Base-by-base conservation (phyloP, 176 grass and related monocot species). In the Cenchrus fungigraminus region DNA sequence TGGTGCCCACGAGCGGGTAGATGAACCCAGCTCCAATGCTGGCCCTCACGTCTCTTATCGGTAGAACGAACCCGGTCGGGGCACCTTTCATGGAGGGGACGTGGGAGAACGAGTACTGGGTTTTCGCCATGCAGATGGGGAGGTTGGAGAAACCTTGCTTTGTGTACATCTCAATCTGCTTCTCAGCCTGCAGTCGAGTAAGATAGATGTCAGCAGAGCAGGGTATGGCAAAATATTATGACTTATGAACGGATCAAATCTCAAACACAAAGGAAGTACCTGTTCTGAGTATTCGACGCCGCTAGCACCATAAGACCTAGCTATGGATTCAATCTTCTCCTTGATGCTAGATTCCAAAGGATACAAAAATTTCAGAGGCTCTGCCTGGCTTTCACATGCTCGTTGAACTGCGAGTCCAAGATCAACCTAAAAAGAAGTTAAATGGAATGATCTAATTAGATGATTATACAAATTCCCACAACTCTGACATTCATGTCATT, bases 71-170 rank as follows among this genome's bases (percentile, higher is more conserved):
- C 28, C 42, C 94, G 0, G 79, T 74, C 0, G 97, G 97, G 1
- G 88, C 91, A 0, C 96, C 96, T 68, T 98, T 95, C 74, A 92
- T 81, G 54, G 97, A 96, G 4, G 94, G 83, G 51, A 96, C 76
- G 47, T 96, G 97, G 0, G 97, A 94, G 77, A 99, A 99, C 2
- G 97, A 99, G 84, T 99, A 99, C 62, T 99, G 93, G 46, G 93
- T 99, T 75, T 99, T 99, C 0, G 97, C 94, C 97, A 99, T 96
- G 84, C 97, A 99, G 82, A 96, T 99, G 2, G 97, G 97, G 61
- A 99, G 84, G 57, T 83, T 86, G n/a, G 93, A 98, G 84, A 99
- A 96, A 3, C 97, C 97, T 86, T 99, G 94, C 57, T 89, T 96
- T 2, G 83, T 96, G 88, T 99, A 94, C 90, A 99, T 92, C 76